Evolutionary conservation across 345 rosid species (phyloP).

Genomic region (Hypericum perforatum): DNA sequence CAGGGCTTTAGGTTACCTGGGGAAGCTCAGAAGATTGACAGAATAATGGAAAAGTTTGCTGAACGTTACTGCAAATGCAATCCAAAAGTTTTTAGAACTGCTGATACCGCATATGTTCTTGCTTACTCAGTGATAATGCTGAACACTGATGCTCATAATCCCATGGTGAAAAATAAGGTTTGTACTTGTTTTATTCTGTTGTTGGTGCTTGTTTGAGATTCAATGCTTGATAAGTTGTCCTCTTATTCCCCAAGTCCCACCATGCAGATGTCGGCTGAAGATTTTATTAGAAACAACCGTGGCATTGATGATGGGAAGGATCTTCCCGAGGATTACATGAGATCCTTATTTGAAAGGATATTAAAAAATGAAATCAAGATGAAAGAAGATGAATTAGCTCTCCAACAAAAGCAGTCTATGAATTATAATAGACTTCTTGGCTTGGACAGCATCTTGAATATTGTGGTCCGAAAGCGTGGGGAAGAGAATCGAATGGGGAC

Average conservation of each 20-base stretch:
- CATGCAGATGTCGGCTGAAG: constrained; percentile 96
- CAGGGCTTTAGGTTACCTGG: constrained; percentile 97
- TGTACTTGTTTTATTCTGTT: constrained; percentile 14
- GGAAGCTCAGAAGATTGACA: constrained; percentile 98
- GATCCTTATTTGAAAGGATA: constrained; percentile 85
- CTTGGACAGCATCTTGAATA: constrained; percentile 85
- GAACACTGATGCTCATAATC: constrained; percentile 97
- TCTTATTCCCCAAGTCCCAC: neutral
- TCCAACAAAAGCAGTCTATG: constrained; percentile 70
- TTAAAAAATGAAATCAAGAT: constrained; percentile 94
- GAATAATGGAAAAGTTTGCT: constrained; percentile 97
- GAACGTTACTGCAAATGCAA: constrained; percentile 97
- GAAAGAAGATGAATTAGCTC: constrained; percentile 81
- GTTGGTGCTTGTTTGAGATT: constrained; percentile 17
- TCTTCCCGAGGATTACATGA: constrained; percentile 80
- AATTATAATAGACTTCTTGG: constrained; percentile 77
- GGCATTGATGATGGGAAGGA: constrained; percentile 99
- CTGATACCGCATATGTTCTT: constrained; percentile 97
- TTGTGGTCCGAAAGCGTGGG: constrained; percentile 87
- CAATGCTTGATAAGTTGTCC: constrained; percentile 15
- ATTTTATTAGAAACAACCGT: constrained; percentile 89
- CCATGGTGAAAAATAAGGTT: constrained; percentile 98
- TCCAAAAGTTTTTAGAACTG: constrained; percentile 84
- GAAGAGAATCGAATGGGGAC: constrained; percentile 75
- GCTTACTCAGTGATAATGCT: constrained; percentile 97